Evolutionary conservation across 768 basidiomycete species (phyloP), one percentile per base, ranked within the genome.

Genomic region (Coprinopsis cinerea): DNA sequence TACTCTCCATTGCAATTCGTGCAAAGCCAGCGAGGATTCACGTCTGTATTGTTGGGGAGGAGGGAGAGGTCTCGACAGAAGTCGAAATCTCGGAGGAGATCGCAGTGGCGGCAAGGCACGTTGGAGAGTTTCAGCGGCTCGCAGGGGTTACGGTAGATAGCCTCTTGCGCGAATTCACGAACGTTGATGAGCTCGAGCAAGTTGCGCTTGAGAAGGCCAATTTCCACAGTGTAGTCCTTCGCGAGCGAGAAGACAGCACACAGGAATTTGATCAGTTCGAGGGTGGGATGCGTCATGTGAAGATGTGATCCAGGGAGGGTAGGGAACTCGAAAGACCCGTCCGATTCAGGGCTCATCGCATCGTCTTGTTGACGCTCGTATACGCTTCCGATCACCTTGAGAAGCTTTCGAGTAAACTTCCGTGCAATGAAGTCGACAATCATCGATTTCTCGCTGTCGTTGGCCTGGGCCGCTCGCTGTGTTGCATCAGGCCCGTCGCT

Each of bases 41-140:
- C 67, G 28, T 76, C 66, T 52, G 68, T 55, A 58, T 74, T 68
- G 55, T 71, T 71, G 9, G 89, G 83, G 36, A 91, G 72, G 34
- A 96, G 74, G 51, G 92, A 88, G 10, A 82, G 76, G 66, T 98
- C 95, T 14, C 95, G 81, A 63, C 95, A 97, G 60, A 99, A 88
- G 65, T 99, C 96, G 59, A 99, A 89, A 63, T 95, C 92, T 2
- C 88, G 81, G 52, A 93, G 75, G 13, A 73, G 68, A 63, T 92
- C 93, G 67, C 90, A 98, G 59, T 84, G 79, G 35, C 79, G 81
- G 63, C 95, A 97, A 25, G 94, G 88, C 30, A 97, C 86, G 62
- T 89, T 89, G 37, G 83, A 72, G 23, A 98, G 65, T 57, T 87
- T 86, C 48, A 95, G 75, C 7, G 89, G 81, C 61, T 92, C 85